Conservation (phyloP, 2,329 filamentous ascomycete species). For the Teratosphaeria pseudoeucalypti region DNA sequence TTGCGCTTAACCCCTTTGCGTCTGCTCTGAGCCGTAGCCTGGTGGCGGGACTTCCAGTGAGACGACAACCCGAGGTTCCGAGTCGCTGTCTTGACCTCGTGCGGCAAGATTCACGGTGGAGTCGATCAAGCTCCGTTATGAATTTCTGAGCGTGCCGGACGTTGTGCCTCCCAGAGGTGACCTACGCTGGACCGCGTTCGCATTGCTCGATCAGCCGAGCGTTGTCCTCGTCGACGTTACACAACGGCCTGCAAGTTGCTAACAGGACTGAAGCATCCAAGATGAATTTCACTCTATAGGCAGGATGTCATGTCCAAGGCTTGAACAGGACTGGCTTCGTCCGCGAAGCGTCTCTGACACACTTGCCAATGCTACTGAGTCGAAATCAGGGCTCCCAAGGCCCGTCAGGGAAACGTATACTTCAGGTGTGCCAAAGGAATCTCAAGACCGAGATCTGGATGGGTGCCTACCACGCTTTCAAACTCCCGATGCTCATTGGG, state of each 20-base stretch:
- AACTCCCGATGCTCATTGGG: constrained; percentile 31
- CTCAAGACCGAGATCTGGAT: constrained; percentile 22
- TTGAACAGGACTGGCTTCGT: constrained; percentile 19
- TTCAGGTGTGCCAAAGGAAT: background rate
- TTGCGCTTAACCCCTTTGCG: background rate
- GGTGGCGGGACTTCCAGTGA: background rate
- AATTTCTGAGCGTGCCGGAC: constrained; percentile 19
- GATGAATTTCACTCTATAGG: constrained; percentile 11
- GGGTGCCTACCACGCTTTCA: constrained; percentile 33
- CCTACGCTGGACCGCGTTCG: constrained; percentile 14
- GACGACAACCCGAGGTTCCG: background rate
- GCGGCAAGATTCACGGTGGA: constrained; percentile 7
- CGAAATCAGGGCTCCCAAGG: background rate
- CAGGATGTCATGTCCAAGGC: constrained; percentile 19
- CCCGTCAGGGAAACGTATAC: background rate
- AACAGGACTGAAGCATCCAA: constrained; percentile 15
- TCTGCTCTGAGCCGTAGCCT: background rate
- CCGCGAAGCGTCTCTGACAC: constrained; percentile 38
- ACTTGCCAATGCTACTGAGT: constrained; percentile 15
- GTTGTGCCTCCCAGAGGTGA: constrained; percentile 15
- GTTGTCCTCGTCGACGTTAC: constrained; percentile 17
- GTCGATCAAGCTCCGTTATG: constrained; percentile 4
- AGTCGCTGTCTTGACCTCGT: constrained; percentile 2
- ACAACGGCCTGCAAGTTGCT: constrained; percentile 17
- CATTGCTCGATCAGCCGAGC: constrained; percentile 9